Conservation (phyloP, 805 yeast genomes). For the Yarrowia sp. region DNA sequence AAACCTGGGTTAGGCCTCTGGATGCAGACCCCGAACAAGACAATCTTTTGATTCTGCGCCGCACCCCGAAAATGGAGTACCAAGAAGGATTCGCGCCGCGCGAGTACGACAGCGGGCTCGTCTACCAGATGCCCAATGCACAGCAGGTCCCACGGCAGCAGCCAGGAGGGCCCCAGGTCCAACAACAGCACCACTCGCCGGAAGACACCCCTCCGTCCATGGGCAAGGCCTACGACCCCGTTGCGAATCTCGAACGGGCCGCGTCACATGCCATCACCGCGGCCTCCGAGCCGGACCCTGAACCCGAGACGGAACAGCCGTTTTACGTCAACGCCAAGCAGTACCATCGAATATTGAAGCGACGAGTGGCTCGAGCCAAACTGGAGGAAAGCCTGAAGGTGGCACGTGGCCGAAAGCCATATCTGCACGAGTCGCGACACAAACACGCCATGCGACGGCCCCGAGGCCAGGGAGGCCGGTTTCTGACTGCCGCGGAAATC, state of each 20-base stretch:
- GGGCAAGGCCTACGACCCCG: background rate
- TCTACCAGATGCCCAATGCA: constrained; percentile 30
- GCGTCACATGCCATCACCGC: constrained; percentile 6
- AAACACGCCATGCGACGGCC: constrained; percentile 99
- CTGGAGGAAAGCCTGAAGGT: constrained; percentile 87
- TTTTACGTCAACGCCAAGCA: constrained; percentile 98
- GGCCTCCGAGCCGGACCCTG: constrained; percentile 22
- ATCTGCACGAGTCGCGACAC: constrained; percentile 94
- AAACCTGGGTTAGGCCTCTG: constrained; percentile 18
- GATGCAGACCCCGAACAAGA: constrained; percentile 21
- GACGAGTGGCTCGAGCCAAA: constrained; percentile 92
- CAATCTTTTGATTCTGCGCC: background rate
- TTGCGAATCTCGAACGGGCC: background rate
- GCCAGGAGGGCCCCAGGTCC: constrained; percentile 16
- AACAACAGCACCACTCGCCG: constrained; percentile 27
- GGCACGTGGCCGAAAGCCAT: constrained; percentile 90
- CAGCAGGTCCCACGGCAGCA: constrained; percentile 18
- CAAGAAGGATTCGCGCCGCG: constrained; percentile 35
- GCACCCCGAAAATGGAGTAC: constrained; percentile 19
- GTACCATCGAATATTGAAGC: constrained; percentile 89
- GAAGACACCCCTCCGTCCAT: background rate
- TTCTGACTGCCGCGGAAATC: constrained; percentile 88
- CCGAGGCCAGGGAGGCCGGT: constrained; percentile 98
- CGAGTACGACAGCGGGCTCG: constrained; percentile 33
- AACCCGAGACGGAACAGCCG: constrained; percentile 71